These are phyloP conservation scores for Quercus phellos DNA, from an alignment of 331 rosid genomes.

Conservation along the genomic window DNA sequence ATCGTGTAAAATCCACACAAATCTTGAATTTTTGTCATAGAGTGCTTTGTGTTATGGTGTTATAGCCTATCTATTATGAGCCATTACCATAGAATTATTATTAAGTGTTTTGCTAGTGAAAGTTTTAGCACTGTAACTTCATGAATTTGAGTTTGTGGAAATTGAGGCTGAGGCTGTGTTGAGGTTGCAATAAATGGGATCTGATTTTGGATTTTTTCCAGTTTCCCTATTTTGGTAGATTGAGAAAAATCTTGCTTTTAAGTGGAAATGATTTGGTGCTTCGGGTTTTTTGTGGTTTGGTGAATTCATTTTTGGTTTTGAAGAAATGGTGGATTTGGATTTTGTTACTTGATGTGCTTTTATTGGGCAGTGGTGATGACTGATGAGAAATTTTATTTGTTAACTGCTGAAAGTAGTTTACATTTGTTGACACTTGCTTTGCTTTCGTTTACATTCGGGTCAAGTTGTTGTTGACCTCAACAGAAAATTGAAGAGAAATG, in stretches of 20 bases:
- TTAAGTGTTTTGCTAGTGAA: no score
- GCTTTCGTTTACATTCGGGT: neutral
- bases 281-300: neutral
- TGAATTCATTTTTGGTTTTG: neutral
- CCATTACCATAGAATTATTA: no score
- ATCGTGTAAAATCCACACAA: no score
- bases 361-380: neutral
- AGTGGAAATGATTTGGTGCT: neutral
- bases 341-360: neutral
- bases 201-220: neutral
- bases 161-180: neutral
- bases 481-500: neutral
- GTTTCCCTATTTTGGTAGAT: neutral
- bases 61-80: no score
- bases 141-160: neutral
- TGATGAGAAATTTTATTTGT: neutral
- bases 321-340: neutral
- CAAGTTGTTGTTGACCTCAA: neutral
- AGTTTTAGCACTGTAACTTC: neutral
- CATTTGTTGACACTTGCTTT: neutral
- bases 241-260: neutral
- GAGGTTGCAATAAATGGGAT: neutral
- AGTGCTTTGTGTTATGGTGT: no score
- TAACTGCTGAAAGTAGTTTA: no score
- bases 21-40: no score